These are phyloP conservation scores for Dryadomyces quercivorus DNA, from an alignment of 2,329 filamentous ascomycete species.

Conservation along the genomic window DNA sequence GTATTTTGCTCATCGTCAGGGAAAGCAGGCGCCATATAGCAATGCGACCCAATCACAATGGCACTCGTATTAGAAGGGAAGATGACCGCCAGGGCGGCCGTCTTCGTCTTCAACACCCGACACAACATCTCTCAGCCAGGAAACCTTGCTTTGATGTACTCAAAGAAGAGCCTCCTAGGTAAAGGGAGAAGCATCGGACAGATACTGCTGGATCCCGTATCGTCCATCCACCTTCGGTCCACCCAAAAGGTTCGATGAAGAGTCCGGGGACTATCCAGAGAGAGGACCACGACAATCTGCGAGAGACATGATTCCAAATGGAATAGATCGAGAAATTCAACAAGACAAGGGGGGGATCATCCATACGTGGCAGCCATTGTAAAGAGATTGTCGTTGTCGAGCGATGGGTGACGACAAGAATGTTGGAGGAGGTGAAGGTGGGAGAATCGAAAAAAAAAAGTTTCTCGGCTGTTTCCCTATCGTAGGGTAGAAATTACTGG, in stretches of 20 bases:
- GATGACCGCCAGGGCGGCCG: conserved; percentile 11
- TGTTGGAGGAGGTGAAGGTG: background rate
- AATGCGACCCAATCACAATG: conserved; percentile 18
- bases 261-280: conserved; percentile 44
- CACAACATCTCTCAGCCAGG: conserved; percentile 44
- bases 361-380: conserved; percentile 13
- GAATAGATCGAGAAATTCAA: background rate
- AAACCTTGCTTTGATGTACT: conserved; percentile 24
- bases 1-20: conserved; percentile 8
- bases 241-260: conserved; percentile 1
- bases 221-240: background rate
- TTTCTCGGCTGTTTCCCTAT: background rate
- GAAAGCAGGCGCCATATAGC: conserved; percentile 15
- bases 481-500: background rate
- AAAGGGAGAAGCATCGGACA: conserved; percentile 53
- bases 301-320: conserved; percentile 18
- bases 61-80: conserved; percentile 73
- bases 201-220: conserved; percentile 61
- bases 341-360: background rate
- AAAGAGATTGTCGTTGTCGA: background rate
- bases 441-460: background rate
- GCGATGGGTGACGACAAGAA: background rate
- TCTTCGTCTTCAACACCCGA: conserved; percentile 74
- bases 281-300: conserved; percentile 78
- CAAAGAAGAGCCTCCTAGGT: conserved; percentile 24